These are phyloP conservation scores for Ananas comosus DNA, from an alignment of 176 grass and related monocot genomes.

Conservation along the genomic window DNA sequence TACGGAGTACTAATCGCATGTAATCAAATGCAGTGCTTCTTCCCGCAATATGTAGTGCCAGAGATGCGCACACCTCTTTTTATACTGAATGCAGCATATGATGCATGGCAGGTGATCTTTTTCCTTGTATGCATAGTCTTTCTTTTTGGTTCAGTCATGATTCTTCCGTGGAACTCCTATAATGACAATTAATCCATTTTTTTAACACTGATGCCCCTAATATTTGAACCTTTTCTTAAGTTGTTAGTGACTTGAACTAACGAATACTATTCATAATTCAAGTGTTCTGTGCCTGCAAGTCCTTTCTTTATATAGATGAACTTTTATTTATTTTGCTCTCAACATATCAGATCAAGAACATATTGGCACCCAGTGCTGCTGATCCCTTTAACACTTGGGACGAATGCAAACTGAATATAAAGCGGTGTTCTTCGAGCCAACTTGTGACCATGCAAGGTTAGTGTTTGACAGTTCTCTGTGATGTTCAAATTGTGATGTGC, in stretches of 20 bases:
- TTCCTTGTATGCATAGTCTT: neutral
- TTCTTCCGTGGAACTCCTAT: neutral
- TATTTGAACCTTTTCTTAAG: no score
- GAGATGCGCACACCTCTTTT: constrained; percentile 52
- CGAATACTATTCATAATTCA: no score
- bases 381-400: constrained; percentile 56
- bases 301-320: neutral
- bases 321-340: neutral
- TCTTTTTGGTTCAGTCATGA: neutral
- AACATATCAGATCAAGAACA: constrained; percentile 62
- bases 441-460: constrained; percentile 62
- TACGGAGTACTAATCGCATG: neutral
- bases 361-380: constrained; percentile 53
- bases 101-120: constrained; percentile 64
- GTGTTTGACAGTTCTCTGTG: neutral
- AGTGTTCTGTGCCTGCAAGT: neutral
- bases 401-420: constrained; percentile 67
- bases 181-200: no score
- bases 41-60: constrained; percentile 45
- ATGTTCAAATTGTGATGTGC: neutral
- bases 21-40: constrained; percentile 52
- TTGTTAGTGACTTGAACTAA: no score
- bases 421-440: constrained; percentile 50
- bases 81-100: constrained; percentile 67
- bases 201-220: no score